A percentile compares a stretch with the other conserved stretches of the same genome.
phyloP scores from a whole-genome alignment of 768 basidiomycete species.

The Trametes sanguinea region DNA sequence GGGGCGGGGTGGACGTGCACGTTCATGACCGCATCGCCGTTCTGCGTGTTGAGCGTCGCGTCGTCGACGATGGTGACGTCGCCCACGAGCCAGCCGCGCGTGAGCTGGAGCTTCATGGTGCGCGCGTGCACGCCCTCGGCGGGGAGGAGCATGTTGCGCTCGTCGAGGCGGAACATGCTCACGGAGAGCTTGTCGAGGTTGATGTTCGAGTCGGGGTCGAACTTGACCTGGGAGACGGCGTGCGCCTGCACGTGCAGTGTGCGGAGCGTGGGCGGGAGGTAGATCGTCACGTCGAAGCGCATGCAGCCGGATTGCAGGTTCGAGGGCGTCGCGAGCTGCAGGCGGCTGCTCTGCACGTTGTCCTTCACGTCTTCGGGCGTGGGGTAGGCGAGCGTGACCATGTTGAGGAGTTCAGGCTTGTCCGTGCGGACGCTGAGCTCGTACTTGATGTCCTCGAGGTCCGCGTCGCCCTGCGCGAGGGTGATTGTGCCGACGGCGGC shows the following conservation, averaged over 20 bases:
- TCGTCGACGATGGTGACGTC: slow-evolving; percentile 48
- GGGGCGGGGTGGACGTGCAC: slow-evolving; percentile 46
- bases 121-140: slow-evolving; percentile 43
- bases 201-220: slow-evolving; percentile 46
- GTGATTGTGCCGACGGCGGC: slow-evolving; percentile 52
- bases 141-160: slow-evolving; percentile 50
- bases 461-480: slow-evolving; percentile 45
- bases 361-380: slow-evolving; percentile 36
- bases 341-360: slow-evolving; percentile 37
- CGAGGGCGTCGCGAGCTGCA: slow-evolving; percentile 42
- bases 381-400: slow-evolving; percentile 40
- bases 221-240: slow-evolving; percentile 49
- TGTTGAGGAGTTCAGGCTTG: slow-evolving; percentile 42
- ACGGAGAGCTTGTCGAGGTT: slow-evolving; percentile 47
- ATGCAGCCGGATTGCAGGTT: slow-evolving; percentile 42
- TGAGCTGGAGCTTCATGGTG: slow-evolving; percentile 46
- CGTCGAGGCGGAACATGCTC: slow-evolving; percentile 41
- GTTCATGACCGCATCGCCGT: slow-evolving; percentile 51
- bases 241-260: slow-evolving; percentile 49
- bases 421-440: slow-evolving; percentile 50
- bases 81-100: slow-evolving; percentile 62
- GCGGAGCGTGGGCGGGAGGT: slow-evolving; percentile 51
- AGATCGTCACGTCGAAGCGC: slow-evolving; percentile 56
- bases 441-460: slow-evolving; percentile 47
- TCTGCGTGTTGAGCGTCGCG: slow-evolving; percentile 48